Evolutionary conservation across 2,329 filamentous ascomycete genomes (phyloP), one percentile per base, ranked within the genome.

Genomic region (Neofusicoccum parvum): DNA sequence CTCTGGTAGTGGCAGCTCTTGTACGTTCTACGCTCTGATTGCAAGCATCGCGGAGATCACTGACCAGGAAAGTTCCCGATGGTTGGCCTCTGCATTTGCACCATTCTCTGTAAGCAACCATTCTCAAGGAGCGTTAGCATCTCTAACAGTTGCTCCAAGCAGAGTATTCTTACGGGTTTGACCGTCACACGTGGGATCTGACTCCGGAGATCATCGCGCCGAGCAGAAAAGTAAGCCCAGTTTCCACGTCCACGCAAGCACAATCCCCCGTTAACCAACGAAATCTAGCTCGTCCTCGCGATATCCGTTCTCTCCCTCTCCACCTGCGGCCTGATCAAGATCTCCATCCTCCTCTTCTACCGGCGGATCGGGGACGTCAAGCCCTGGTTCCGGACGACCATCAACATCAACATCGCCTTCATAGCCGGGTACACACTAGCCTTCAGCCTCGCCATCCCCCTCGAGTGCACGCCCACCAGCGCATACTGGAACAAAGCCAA

Each of bases 401-500:
- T 80, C 3, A 76, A 75, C 66, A 71, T 65, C 10, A 73, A 71
- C 7, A 81, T 82, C 27, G 65, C 66, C n/a, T 78, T 79, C 65
- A 80, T 80, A n/a, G 64, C 75, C 5, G 65, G 71, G 7, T 82
- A 80, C 68, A 74, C 74, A 12, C 59, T 81, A 32, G 68, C 74
- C 4, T 81, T 81, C 70, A 70, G 72, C 48, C 50, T 77, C 66
- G 65, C 71, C 67, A 68, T 80, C 12, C 65, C 73, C 56, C 76
- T 78, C 69, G 75, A 69, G 1, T 82, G 80, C 68, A 70, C 66
- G 1, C 80, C 80, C 0, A 71, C 79, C 0, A 66, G 74, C 27
- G 79, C 79, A n/a, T 81, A 77, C 67, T 81, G 79, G 73, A 73
- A 73, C 60, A 68, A 76, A 20, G 78, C 78, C 65, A 73, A 78